Evolutionary conservation across 2,329 filamentous ascomycete species (phyloP), one percentile per base, ranked within the genome.

Genomic region (Fusarium cyanostomum): DNA sequence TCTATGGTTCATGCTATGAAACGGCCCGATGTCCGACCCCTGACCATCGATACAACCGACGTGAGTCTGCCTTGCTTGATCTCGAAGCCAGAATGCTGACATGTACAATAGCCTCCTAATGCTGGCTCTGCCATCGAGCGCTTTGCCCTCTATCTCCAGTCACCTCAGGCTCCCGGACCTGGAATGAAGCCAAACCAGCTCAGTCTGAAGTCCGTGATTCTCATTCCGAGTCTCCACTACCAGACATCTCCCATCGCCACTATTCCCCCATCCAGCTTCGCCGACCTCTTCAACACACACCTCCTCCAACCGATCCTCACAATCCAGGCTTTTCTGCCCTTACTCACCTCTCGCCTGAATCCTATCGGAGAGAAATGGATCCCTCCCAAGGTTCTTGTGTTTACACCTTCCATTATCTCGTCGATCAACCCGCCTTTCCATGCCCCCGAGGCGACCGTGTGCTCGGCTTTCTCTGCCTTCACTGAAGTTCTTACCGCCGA

Each of bases 261-360:
- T 5, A 89, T 97, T 57, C 88, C 92, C 7, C 89, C 92, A 0
- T 91, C 92, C 27, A 89, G 87, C 70, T 95, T 96, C 80, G 92
- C 92, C 64, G 92, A 97, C 73, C 89, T 93, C 30, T 88, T 98
- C 75, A 97, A 97, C 76, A 94, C 92, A 13, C 94, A 96, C 72
- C 85, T 99, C 11, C 84, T 98, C 52, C 91, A 93, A 55, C 94
- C 94, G 2, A 92, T 98, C 66, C 85, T 96, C 49, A 93, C 91
- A 6, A 89, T 94, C 34, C 94, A 97, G 78, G 86, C 92, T 50
- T 95, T 98, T 79, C 83, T 98, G n/a, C 91, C 91, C 0, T 86
- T 94, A 27, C 83, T 94, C 49, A 90, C 86, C 4, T 82, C 83
- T 10, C 83, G 87, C 50, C 83, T 89, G 50, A 82, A 78, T 73